Conservation (phyloP, 2,329 filamentous ascomycete species). For the Endothia cerciana region DNA sequence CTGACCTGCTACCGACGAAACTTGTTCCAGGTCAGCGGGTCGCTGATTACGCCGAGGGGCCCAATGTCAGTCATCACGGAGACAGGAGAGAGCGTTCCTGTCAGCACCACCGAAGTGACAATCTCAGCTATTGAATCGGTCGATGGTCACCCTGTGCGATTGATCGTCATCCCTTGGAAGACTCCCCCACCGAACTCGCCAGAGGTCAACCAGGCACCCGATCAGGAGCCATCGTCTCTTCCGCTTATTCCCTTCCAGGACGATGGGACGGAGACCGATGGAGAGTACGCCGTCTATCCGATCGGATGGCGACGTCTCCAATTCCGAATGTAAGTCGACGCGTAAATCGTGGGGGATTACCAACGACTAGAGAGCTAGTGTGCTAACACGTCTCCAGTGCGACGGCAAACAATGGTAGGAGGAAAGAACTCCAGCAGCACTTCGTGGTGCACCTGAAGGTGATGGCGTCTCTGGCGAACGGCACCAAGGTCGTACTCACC, state of each 20-base stretch:
- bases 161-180: constrained; percentile 98
- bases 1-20: constrained; percentile 95
- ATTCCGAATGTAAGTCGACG: constrained; percentile 72
- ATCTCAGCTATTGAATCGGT: constrained; percentile 95
- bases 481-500: constrained; percentile 78
- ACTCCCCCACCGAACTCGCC: constrained; percentile 81
- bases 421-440: constrained; percentile 95
- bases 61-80: constrained; percentile 82
- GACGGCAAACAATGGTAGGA: constrained; percentile 91
- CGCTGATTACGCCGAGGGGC: constrained; percentile 77
- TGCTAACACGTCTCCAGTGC: constrained; percentile 58
- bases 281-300: constrained; percentile 86
- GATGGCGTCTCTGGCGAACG: constrained; percentile 79
- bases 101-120: constrained; percentile 80
- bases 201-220: constrained; percentile 65
- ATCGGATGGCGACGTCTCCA: constrained; percentile 94
- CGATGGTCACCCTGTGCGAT: constrained; percentile 86
- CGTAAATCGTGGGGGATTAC: no score
- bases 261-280: constrained; percentile 64
- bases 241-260: constrained; percentile 71
- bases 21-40: constrained; percentile 93
- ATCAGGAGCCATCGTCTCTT: constrained; percentile 85
- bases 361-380: neutral
- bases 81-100: constrained; percentile 80
- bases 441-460: constrained; percentile 90